Percentiles rank a stretch among this genome's conserved stretches.
These are phyloP conservation scores for Marchantia polymorpha DNA, from an alignment of 225 moss, liverwort and hornwort species.

Conservation along the genomic window DNA sequence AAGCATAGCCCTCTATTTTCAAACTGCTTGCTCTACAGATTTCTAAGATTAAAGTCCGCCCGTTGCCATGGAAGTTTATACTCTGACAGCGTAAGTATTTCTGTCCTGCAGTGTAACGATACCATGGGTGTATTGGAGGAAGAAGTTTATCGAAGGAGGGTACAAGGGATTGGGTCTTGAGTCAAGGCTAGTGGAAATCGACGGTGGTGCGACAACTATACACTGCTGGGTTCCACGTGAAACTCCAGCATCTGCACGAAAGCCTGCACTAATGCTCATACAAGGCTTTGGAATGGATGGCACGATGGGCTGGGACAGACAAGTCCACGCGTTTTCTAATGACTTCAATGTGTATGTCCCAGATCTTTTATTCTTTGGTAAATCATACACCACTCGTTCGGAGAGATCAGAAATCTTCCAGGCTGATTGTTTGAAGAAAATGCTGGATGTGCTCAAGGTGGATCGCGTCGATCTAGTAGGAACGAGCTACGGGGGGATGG, in stretches of 20 bases:
- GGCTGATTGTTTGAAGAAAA: constrained; percentile 40
- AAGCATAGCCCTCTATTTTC: no score
- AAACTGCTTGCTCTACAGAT: background rate
- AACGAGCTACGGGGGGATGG: constrained; percentile 48
- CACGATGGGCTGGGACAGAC: constrained; percentile 34
- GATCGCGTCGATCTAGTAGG: constrained; percentile 36
- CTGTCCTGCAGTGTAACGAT: background rate
- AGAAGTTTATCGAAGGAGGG: constrained; percentile 26
- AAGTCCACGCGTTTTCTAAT: constrained; percentile 24
- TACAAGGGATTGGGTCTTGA: constrained; percentile 34
- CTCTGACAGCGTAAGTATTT: background rate
- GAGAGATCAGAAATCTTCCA: constrained; percentile 42
- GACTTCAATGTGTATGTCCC: constrained; percentile 36
- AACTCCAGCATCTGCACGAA: background rate
- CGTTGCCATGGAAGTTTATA: background rate
- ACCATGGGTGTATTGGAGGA: constrained; percentile 38
- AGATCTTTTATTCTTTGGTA: constrained; percentile 50
- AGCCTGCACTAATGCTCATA: constrained; percentile 35
- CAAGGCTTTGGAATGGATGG: constrained; percentile 46
- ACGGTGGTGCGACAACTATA: constrained; percentile 36
- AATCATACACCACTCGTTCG: constrained; percentile 28
- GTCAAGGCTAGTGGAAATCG: constrained; percentile 30
- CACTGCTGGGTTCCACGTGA: constrained; percentile 42
- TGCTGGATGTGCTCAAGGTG: constrained; percentile 40
- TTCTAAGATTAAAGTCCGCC: background rate